Evolutionary conservation across 2,329 filamentous ascomycete genomes (phyloP).

Genomic region (Zopfia rhizophila): DNA sequence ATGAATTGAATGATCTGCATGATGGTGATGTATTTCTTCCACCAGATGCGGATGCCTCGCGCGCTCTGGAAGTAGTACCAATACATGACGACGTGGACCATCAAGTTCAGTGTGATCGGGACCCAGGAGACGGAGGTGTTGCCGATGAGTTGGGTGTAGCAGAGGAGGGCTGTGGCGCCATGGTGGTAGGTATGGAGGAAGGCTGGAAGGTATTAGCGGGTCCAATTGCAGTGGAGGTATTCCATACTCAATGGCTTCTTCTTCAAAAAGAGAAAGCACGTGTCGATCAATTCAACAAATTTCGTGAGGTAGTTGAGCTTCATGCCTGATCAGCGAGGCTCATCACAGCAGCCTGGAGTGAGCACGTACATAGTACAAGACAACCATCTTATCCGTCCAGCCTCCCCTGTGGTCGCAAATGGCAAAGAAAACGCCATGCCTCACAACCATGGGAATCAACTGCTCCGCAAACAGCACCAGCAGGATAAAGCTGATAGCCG

Average conservation of each 20-base stretch:
- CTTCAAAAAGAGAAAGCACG: constrained; percentile 97
- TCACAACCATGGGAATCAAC: constrained; percentile 82
- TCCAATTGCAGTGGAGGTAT: neutral
- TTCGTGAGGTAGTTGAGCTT: constrained; percentile 99
- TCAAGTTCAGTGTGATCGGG: constrained; percentile 89
- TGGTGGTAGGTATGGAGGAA: constrained; percentile 99
- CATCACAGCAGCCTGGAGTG: neutral
- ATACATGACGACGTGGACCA: constrained; percentile 99
- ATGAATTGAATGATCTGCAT: constrained; percentile 98
- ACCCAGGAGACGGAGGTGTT: constrained; percentile 96
- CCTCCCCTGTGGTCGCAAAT: constrained; percentile 86
- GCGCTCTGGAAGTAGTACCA: constrained; percentile 99
- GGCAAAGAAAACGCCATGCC: constrained; percentile 85
- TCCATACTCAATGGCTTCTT: constrained; percentile 92
- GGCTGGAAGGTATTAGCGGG: constrained; percentile 56
- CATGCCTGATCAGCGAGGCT: constrained; percentile 51
- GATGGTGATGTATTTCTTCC: constrained; percentile 99
- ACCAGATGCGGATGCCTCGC: constrained; percentile 95
- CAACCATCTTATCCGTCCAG: constrained; percentile 92
- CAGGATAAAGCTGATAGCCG: constrained; percentile 81
- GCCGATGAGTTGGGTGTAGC: constrained; percentile 96
- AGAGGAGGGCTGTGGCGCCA: constrained; percentile 93
- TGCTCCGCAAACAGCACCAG: constrained; percentile 91
- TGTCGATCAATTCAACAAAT: constrained; percentile 95
- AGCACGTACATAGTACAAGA: constrained; percentile 90